A percentile compares a stretch with the other conserved stretches of the same genome.
Evolutionary conservation across 2,329 filamentous ascomycete species (phyloP).

Genomic region (Monosporascus sp.): DNA sequence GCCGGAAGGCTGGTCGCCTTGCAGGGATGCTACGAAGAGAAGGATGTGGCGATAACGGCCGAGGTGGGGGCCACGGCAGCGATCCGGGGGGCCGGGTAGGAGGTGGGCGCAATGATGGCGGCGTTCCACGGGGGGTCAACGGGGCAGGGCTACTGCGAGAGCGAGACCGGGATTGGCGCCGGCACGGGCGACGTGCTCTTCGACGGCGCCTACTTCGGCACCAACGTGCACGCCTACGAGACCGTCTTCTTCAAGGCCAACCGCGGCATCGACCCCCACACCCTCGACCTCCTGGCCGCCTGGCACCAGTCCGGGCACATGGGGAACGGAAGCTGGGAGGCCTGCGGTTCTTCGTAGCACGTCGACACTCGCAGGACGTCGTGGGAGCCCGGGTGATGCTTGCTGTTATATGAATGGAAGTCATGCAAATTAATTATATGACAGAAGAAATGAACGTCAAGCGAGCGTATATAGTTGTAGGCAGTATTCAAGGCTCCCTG

Average conservation of each 20-base stretch:
- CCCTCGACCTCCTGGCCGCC: slow-evolving; percentile 24
- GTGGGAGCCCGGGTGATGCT: too few species aligned
- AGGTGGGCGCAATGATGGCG: slow-evolving; percentile 29
- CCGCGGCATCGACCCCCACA: slow-evolving; percentile 21
- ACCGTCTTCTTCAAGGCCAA: slow-evolving; percentile 32
- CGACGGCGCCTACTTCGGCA: slow-evolving; percentile 26
- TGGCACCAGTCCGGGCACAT: slow-evolving; percentile 21
- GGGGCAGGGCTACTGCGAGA: not conserved
- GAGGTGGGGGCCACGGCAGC: slow-evolving; percentile 27
- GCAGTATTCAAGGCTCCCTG: too few species aligned
- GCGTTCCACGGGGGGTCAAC: slow-evolving; percentile 20
- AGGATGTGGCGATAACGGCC: slow-evolving; percentile 22
- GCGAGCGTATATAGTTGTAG: too few species aligned
- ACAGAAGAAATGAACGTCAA: too few species aligned
- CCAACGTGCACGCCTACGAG: slow-evolving; percentile 33
- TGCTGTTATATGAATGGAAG: too few species aligned
- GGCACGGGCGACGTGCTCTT: slow-evolving; percentile 13
- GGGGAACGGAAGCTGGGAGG: slow-evolving; percentile 22
- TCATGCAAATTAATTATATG: too few species aligned
- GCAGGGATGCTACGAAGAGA: slow-evolving; percentile 23
- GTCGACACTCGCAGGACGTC: too few species aligned
- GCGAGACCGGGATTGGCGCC: not conserved
- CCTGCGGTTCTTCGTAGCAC: slow-evolving; percentile 2
- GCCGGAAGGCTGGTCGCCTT: slow-evolving; percentile 22
- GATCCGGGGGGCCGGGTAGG: slow-evolving; percentile 26